phyloP scores from a whole-genome alignment of 2,329 filamentous ascomycete species.

The Arthrobotrys conoides region DNA sequence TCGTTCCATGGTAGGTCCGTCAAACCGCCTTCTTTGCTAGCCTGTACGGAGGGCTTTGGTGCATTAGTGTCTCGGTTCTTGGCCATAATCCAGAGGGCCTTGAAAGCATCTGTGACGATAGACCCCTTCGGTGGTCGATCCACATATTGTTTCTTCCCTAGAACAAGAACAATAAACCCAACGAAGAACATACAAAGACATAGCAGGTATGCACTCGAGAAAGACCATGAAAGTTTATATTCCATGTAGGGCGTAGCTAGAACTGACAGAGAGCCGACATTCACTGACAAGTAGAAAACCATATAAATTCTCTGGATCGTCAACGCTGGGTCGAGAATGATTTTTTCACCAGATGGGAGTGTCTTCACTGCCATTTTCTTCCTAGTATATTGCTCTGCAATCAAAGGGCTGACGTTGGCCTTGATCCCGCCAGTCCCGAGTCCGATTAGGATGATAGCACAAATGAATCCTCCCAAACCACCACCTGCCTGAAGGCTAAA shows the following conservation, averaged over 20 bases:
- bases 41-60: slow-evolving; percentile 77
- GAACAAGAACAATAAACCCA: slow-evolving; percentile 72
- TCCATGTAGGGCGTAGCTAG: slow-evolving; percentile 80
- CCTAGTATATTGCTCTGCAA: slow-evolving; percentile 77
- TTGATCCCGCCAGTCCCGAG: slow-evolving; percentile 79
- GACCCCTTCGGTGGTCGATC: slow-evolving; percentile 74
- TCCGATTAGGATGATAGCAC: slow-evolving; percentile 75
- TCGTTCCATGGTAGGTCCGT: slow-evolving; percentile 75
- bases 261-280: slow-evolving; percentile 78
- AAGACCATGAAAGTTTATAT: slow-evolving; percentile 75
- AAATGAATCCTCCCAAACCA: slow-evolving; percentile 72
- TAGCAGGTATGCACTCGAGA: slow-evolving; percentile 70
- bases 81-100: slow-evolving; percentile 73
- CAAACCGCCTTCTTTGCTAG: slow-evolving; percentile 69
- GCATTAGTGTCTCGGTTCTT: slow-evolving; percentile 70
- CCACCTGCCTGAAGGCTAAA: slow-evolving; percentile 70
- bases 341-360: slow-evolving; percentile 71
- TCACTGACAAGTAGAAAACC: slow-evolving; percentile 82
- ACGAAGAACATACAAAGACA: slow-evolving; percentile 76
- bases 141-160: slow-evolving; percentile 69
- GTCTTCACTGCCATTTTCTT: slow-evolving; percentile 72
- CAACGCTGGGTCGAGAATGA: slow-evolving; percentile 77
- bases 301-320: slow-evolving; percentile 80
- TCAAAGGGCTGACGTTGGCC: slow-evolving; percentile 74
- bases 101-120: slow-evolving; percentile 76